Evolutionary conservation across 2,329 filamentous ascomycete species (phyloP), one percentile per base, ranked within the genome.

Genomic region (Aspergillus sergii): DNA sequence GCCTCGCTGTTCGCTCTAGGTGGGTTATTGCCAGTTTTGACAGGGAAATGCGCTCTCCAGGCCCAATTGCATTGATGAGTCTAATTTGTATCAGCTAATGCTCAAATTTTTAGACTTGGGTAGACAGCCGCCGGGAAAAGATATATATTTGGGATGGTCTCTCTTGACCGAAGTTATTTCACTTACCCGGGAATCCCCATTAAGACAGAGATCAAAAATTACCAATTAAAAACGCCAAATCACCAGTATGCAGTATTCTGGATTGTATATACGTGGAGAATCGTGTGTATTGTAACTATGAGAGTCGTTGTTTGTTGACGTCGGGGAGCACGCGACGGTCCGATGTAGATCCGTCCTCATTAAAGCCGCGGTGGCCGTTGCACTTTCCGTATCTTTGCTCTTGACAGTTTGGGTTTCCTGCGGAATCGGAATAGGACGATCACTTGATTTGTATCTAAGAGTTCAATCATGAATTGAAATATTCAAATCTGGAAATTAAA

Each of bases 11-110:
- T 59, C 84, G 79, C 71, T 93, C 87, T 67, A 96, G 86, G 69
- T 92, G 90, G 55, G 93, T 87, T 53, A 93, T 84, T 34, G 94
- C 91, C 57, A 98, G 85, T 73, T 92, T 96, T 39, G 91, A 88
- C 11, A 99, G 84, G 21, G 95, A 90, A 60, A 96, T 84, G 64
- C 94, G 87, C 73, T 91, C 85, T 60, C 93, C 93, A 10, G 89
- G 81, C 46, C 94, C 94, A 69, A 99, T 91, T 77, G 97, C 92
- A 73, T 91, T 90, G 79, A 97, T 95, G 59, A 99, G 92, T 19
- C 94, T 97, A 68, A 57, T 9, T 55, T 1, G 14, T 8, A 36
- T 75, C 21, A 75, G 69, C 61, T 45, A 45, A 4, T 51, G 14
- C 26, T 51, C 30, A 2, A 4, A 2, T 32, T 30, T 30, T 30